Evolutionary conservation across 2,329 filamentous ascomycete genomes (phyloP).

Genomic region (Aaosphaeria pasadenensis): DNA sequence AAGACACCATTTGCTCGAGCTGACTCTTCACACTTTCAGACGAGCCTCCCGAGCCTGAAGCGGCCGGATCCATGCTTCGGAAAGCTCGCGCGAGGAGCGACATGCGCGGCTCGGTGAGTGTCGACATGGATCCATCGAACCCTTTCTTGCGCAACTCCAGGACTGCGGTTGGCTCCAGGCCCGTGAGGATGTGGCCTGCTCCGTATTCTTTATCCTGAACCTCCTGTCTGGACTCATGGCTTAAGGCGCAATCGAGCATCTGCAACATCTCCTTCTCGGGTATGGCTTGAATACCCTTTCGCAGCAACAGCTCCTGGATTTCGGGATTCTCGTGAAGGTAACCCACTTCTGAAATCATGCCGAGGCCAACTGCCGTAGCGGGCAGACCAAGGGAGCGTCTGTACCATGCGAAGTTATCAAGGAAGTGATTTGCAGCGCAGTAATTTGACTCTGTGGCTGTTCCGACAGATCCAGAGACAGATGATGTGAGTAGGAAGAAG

Average conservation of each 20-base stretch:
- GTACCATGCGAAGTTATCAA: constrained; percentile 37
- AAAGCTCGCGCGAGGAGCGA: neutral
- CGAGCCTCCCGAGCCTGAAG: neutral
- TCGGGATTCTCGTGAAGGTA: constrained; percentile 26
- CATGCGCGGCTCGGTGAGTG: neutral
- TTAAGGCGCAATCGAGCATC: neutral
- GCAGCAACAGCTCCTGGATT: neutral
- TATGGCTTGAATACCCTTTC: neutral
- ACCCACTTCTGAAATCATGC: constrained; percentile 42
- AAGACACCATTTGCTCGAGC: neutral
- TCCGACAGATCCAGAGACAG: constrained; percentile 5
- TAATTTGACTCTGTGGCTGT: constrained; percentile 11
- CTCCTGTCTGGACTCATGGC: no score
- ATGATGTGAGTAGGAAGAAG: constrained; percentile 14
- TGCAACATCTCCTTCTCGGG: neutral
- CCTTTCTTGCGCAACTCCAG: neutral
- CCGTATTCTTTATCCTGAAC: no score
- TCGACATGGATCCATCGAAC: neutral
- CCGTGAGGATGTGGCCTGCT: neutral
- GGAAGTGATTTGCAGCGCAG: constrained; percentile 28
- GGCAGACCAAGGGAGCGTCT: constrained; percentile 36
- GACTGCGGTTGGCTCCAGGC: neutral
- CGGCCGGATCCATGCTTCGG: neutral
- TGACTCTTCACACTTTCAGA: neutral
- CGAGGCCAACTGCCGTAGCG: constrained; percentile 38